These are phyloP conservation scores for Cicer bijugum DNA, from an alignment of 306 rosid species.

Conservation along the genomic window DNA sequence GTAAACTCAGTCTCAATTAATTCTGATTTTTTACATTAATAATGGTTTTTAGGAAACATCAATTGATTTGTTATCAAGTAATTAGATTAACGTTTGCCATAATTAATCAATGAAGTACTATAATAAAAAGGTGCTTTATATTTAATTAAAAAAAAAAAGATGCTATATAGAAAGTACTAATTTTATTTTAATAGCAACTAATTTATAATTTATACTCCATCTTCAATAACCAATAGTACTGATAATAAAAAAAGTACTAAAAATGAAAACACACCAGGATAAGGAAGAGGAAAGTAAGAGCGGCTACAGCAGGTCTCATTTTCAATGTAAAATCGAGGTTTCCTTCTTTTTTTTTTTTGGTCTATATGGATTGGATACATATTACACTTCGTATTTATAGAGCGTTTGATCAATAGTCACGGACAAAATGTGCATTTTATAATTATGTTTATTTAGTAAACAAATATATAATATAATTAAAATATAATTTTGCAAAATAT, in stretches of 20 bases:
- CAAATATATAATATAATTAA: no score
- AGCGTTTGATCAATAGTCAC: not conserved
- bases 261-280: constrained; percentile 40
- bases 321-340: not conserved
- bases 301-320: constrained; percentile 38
- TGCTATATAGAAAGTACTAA: no score
- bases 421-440: not conserved
- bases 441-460: no score
- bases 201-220: not conserved
- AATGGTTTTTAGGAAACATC: not conserved
- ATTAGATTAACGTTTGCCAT: not conserved
- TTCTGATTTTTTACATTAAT: not conserved
- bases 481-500: no score
- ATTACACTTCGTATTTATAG: constrained; percentile 31
- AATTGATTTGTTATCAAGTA: not conserved
- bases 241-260: not conserved
- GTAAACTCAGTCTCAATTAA: not conserved
- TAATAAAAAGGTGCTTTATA: no score
- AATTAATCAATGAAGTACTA: not conserved
- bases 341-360: not conserved
- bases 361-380: not conserved
- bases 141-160: no score
- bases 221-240: not conserved
- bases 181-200: no score
- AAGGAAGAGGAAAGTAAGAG: constrained; percentile 40